Evolutionary conservation across 345 rosid species (phyloP).

Genomic region (Euphorbia tirucalli): DNA sequence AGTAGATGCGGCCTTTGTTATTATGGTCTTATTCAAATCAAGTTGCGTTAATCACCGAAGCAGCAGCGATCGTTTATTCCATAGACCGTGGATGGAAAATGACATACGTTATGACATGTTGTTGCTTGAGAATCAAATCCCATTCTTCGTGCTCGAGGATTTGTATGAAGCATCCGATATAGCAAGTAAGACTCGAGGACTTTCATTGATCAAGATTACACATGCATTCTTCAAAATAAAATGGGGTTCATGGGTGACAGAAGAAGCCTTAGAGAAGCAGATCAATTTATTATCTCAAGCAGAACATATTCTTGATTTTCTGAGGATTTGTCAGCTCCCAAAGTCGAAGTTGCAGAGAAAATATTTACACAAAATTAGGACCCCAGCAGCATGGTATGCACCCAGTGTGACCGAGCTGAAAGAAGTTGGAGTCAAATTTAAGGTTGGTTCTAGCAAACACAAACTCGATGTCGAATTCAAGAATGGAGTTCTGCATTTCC

Average conservation of each 20-base stretch:
- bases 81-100: not conserved
- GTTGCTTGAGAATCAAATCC: conserved; percentile 35
- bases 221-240: not conserved
- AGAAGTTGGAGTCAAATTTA: too few relatives aligned
- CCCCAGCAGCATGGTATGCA: not conserved
- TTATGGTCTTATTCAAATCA: conserved; percentile 4
- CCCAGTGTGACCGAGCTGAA: not conserved
- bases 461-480: not conserved
- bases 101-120: conserved; percentile 5
- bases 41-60: not conserved
- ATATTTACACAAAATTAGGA: not conserved
- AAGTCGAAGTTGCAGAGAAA: too few relatives aligned
- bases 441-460: not conserved
- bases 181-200: not conserved
- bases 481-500: not conserved
- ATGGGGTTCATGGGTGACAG: not conserved
- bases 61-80: not conserved
- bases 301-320: conserved; percentile 21
- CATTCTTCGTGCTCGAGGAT: conserved; percentile 23
- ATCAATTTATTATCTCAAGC: not conserved
- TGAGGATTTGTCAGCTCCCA: not conserved
- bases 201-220: not conserved
- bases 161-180: not conserved
- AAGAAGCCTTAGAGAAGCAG: not conserved
- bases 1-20: too few relatives aligned